Evolutionary conservation across 1,284 basidiomycete species (phyloP), one percentile per base, ranked within the genome.

Genomic region (Cryptococcus maquisensis): DNA sequence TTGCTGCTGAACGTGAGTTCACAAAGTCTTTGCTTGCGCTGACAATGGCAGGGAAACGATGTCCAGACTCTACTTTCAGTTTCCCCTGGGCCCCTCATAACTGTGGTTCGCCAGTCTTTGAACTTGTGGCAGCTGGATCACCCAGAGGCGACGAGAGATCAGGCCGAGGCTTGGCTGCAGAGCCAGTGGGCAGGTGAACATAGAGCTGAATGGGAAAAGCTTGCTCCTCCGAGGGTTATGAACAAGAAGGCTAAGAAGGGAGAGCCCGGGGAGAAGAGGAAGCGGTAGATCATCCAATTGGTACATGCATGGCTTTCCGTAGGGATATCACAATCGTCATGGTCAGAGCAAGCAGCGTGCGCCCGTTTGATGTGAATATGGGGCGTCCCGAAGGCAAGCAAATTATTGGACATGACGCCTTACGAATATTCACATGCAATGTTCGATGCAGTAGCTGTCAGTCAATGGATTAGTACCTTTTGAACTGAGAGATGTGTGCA

Each of bases 81-180:
- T 3, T 81, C 79, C 58, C 81, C 85, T 1, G 89, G 90, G 1
- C 81, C 82, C 2, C 86, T 89, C 83, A 83, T 85, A 6, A 81
- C 83, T 26, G 73, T 80, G 23, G 80, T 86, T 18, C 78, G 88
- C n/a, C 75, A 79, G 18, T 81, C 80, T 38, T 80, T 95, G 40
- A 71, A 89, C 21, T 82, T 84, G 57, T 95, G 90, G 89, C 90
- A 93, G 69, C 80, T 96, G 12, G 84, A 83, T 37, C 77, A 91
- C 69, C 88, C 91, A 0, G 66, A 78, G 2, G 81, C 79, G 0
- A 82, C 82, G 1, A 82, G 82, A 64, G 85, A 84, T 4, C 82
- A 85, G 8, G 90, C 88, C 67, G 71, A 79, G 28, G 69, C 68
- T 21, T 95, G 88, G 89, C 74, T 97, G 4, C 47, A 57, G 43